Evolutionary conservation across 345 rosid genomes (phyloP).

Genomic region (Populus tremula): DNA sequence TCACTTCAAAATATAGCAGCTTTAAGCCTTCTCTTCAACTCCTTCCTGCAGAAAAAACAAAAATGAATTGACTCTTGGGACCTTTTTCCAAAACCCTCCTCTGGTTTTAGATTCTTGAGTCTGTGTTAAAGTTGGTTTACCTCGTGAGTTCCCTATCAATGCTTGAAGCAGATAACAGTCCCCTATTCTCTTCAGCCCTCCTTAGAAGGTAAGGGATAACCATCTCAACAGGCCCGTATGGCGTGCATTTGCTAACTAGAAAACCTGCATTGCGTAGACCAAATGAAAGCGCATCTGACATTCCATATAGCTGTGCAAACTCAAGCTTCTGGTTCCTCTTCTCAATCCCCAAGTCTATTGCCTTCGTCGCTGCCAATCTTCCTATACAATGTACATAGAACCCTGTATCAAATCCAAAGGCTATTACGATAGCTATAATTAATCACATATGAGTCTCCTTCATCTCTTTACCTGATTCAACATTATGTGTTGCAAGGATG

Average conservation of each 20-base stretch:
- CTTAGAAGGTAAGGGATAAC: constrained; percentile 81
- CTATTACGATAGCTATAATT: not conserved
- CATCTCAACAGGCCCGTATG: constrained; percentile 65
- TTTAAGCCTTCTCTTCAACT: constrained; percentile 56
- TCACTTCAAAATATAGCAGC: constrained; percentile 33
- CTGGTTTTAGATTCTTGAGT: not conserved
- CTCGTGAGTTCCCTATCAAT: constrained; percentile 70
- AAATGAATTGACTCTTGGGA: not conserved
- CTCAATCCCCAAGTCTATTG: constrained; percentile 59
- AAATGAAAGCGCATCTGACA: constrained; percentile 78
- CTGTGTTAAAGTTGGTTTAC: constrained; percentile 21
- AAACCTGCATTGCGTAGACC: constrained; percentile 80
- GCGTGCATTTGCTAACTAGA: constrained; percentile 85
- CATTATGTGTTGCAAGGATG: constrained; percentile 90
- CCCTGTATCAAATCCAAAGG: not conserved
- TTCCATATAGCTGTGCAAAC: constrained; percentile 89
- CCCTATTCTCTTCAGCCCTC: constrained; percentile 92
- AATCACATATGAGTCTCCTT: not conserved
- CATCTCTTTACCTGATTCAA: constrained; percentile 54
- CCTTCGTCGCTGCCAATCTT: constrained; percentile 56
- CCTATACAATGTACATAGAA: constrained; percentile 32
- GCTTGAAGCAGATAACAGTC: constrained; percentile 59
- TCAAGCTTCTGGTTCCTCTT: constrained; percentile 51
- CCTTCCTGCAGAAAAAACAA: constrained; percentile 48
- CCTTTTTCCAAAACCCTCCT: not conserved